Base-by-base conservation (phyloP, 768 basidiomycete species). In the Lentinula lateritia region DNA sequence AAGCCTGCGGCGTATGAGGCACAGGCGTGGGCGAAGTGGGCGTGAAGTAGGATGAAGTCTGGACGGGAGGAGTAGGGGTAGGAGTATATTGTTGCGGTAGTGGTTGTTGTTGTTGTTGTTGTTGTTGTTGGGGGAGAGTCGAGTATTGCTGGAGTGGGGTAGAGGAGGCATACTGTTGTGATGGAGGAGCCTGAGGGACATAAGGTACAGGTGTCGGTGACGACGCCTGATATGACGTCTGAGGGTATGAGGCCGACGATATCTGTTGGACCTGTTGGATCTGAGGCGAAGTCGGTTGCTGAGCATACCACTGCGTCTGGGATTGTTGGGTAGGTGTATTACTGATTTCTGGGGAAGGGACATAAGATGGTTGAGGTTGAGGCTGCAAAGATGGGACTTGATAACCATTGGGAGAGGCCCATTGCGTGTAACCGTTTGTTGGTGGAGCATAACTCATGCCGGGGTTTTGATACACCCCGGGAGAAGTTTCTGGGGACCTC, bases 401-500 rank as follows among this genome's bases (percentile, higher is more conserved):
- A 46, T 67, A 68, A 36, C 60, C 58, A 50, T 68, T 67, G 32
- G 61, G 61, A 41, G 73, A 67, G n/a, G 68, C 66, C 75, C 77
- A 79, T 62, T 76, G 76, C 52, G 55, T 63, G 61, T 76, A 73
- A 28, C 69, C 71, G 53, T 69, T 71, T 58, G 46, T 69, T 12
- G 65, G 67, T 63, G 66, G 62, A 32, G 52, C 66, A 61, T 72
- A 69, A 42, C 55, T 65, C 28, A 72, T 50, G 41, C 68, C 63
- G 20, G 66, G 60, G 61, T 74, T 65, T 50, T 76, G 74, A 67
- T 80, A 73, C 10, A 71, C 58, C 23, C 68, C 66, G 23, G 69
- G 56, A 58, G 67, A 69, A 59, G 70, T 63, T n/a, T 67, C 75
- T 42, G 75, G 66, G 38, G 77, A 69, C 52, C 84, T 76, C 87